A percentile compares a stretch with the other conserved stretches of the same genome.
phyloP scores from a whole-genome alignment of 371 early-diverging fungal genomes.

The Apophysomyces ossiformis region DNA sequence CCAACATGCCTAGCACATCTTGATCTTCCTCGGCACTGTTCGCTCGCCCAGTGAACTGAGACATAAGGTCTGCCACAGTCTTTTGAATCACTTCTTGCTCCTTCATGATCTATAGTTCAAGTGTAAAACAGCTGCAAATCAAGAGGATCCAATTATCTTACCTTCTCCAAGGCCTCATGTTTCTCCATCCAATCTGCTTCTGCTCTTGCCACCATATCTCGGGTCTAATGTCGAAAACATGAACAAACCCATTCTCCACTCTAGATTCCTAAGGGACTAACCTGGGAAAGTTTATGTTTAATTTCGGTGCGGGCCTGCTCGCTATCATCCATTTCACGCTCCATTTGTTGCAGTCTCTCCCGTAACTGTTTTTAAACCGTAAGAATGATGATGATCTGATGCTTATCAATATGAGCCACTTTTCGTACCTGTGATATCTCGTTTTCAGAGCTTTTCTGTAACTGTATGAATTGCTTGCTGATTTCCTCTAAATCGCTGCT shows the following conservation, averaged over 20 bases:
- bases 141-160: background rate
- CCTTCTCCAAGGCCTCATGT: constrained; percentile 34
- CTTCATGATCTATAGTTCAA: constrained; percentile 12
- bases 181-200: constrained; percentile 57
- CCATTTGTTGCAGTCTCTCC: constrained; percentile 26
- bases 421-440: background rate
- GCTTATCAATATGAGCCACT: background rate
- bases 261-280: background rate
- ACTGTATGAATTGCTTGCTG: background rate
- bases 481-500: background rate
- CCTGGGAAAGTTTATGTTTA: constrained; percentile 47
- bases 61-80: constrained; percentile 19
- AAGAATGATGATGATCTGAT: background rate
- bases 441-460: background rate
- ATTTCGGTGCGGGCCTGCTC: constrained; percentile 50
- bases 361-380: constrained; percentile 13
- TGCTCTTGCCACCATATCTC: constrained; percentile 54
- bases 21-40: background rate
- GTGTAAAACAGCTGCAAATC: background rate
- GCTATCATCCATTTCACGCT: constrained; percentile 31
- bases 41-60: constrained; percentile 15
- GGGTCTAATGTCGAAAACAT: constrained; percentile 24
- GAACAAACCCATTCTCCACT: too few relatives aligned
- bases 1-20: constrained; percentile 3
- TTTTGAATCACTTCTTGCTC: constrained; percentile 9